Base-by-base conservation (phyloP, 345 rosid genomes). In the Populus pruinosa region DNA sequence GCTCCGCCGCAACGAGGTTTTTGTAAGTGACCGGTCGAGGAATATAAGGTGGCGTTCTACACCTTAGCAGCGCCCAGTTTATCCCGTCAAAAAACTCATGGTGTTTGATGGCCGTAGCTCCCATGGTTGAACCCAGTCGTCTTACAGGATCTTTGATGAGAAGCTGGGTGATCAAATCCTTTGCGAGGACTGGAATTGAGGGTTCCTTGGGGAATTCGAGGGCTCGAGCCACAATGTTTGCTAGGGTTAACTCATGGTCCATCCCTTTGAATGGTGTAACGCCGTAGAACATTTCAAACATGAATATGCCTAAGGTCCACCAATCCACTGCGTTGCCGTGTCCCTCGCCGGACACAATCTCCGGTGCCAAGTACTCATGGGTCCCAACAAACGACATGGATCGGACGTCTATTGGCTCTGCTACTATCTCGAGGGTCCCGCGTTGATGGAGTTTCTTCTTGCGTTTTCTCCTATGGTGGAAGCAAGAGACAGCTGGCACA, bases 271-370 rank as follows among this genome's bases (percentile, higher is more conserved):
- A 90, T 7, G 93, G 93, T 0, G 93, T 90, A 38, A 72, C 77
- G 0, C 90, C 91, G 6, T 87, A 88, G 73, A 88, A 85, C 78
- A 90, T 74, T 77, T 90, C 91, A 33, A 77, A 90, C 41, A 90
- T 71, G 84, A 90, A 88, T 67, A 90, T 77, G 14, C 93, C 93
- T 13, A 90, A 49, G 23, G 93, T 88, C 93, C 93, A 90, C 91
- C 93, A 90, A 67, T 90, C 93, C 81, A 90, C 93, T 0, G 90
- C 91, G 25, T 65, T 90, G 67, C 93, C 93, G 13, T 90, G 93
- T 0, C 91, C 93, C 77, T 90, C 93, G 0, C 90, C 90, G 21
- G 90, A 85, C 1, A 86, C 84, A 17, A 90, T 87, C 86, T 90
- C 93, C 0, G 93, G 93, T 8, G 93, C 88, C 75, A 90, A 69